Base-by-base conservation (phyloP, 345 rosid species). In the Euphorbia lathyris region DNA sequence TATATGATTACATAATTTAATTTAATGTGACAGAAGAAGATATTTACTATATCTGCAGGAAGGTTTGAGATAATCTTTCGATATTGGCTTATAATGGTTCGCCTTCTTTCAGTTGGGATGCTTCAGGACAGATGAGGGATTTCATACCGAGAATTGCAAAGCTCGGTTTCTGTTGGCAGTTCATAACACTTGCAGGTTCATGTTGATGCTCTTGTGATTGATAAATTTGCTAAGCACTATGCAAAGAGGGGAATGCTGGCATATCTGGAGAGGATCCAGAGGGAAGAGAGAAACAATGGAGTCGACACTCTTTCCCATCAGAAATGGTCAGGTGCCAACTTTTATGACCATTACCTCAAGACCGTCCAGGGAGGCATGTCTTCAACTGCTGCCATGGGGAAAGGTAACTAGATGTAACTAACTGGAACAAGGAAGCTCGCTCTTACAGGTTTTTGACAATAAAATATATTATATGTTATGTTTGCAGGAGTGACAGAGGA, bases 251-350 rank as follows among this genome's bases (percentile, higher is more conserved):
- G 99, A 59, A 92, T 96, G 98, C 73, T 92, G 68, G 97, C 98
- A 27, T 92, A 92, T 68, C 97, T 90, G 34, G 99, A 96, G 88
- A 90, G 82, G 86, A 96, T 96, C 47, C 97, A 96, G 69, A 90
- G 99, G 68, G 97, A 96, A 82, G 98, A 92, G 68, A 88, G 98
- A 86, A 92, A 66, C 76, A 80, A 92, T 69, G 99, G 93, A 8
- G 93, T 96, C 20, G 99, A 90, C 80, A 96, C 99, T 12, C 85
- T 92, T 20, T 91, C 92, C 26, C 99, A 96, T 80, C 99, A 96
- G 81, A 92, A 96, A 78, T 92, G 99, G 98, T 96, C 98, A 0
- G 98, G 98, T 59, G 98, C 99, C 6, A 90, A 92, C 80, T 96
- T 75, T 63, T 96, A 92, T 69, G 97, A 90, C 62, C 75, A 87